phyloP scores from a whole-genome alignment of 805 yeast genomes.

The Pichia thaimueangensis region DNA sequence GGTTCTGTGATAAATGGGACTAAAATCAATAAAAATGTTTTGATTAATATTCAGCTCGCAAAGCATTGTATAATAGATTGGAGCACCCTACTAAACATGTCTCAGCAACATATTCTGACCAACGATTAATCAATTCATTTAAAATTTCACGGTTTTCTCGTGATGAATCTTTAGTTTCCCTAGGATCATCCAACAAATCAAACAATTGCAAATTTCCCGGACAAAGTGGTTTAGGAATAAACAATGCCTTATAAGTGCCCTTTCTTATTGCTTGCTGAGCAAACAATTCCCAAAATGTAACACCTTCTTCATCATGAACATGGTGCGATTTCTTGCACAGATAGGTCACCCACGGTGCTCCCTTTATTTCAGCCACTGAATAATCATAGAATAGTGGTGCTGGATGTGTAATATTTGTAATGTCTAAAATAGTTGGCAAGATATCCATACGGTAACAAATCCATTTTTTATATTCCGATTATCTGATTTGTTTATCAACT shows the following conservation, averaged over 20 bases:
- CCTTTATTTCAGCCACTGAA: slow-evolving; percentile 38
- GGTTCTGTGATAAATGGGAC: too few relatives aligned
- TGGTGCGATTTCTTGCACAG: slow-evolving; percentile 25
- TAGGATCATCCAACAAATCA: slow-evolving; percentile 34
- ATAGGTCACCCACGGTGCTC: slow-evolving; percentile 39
- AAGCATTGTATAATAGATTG: slow-evolving; percentile 9
- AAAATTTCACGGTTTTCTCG: slow-evolving; percentile 32
- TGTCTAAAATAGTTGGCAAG: slow-evolving; percentile 47
- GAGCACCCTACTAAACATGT: slow-evolving; percentile 38
- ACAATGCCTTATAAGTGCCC: slow-evolving; percentile 43
- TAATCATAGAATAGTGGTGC: slow-evolving; percentile 36
- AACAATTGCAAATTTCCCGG: slow-evolving; percentile 45
- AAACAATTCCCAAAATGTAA: slow-evolving; percentile 53
- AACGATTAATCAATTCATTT: slow-evolving; percentile 37
- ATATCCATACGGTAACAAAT: slow-evolving; percentile 57
- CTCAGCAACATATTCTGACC: slow-evolving; percentile 48
- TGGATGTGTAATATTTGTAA: slow-evolving; percentile 42
- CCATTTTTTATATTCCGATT: slow-evolving; percentile 31
- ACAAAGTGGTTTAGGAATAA: slow-evolving; percentile 44
- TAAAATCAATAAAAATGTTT: slow-evolving; percentile 4
- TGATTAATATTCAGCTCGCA: slow-evolving; percentile 7
- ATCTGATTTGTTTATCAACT: slow-evolving; percentile 17
- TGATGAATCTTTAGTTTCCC: slow-evolving; percentile 44
- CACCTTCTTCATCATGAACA: slow-evolving; percentile 38
- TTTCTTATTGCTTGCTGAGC: slow-evolving; percentile 51